These are phyloP conservation scores for Nemophila menziesii DNA, from an alignment of 257 asterid species.

Conservation along the genomic window DNA sequence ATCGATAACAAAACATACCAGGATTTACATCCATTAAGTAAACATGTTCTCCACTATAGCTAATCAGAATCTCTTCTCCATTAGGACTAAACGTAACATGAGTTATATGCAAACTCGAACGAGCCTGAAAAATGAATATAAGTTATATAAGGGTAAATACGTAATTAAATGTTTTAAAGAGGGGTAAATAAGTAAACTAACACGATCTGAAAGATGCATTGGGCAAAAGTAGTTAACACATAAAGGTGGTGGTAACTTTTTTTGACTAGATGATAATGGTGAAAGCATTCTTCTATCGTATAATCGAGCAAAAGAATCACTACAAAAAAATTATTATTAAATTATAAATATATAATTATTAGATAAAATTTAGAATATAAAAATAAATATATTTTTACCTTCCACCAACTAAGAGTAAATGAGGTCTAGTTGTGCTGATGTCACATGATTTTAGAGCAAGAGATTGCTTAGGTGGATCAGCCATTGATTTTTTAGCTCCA, in stretches of 20 bases:
- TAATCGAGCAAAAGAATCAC: slow-evolving; percentile 94
- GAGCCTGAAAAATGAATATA: slow-evolving; percentile 40
- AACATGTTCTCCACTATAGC: slow-evolving; percentile 92
- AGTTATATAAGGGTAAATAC: background rate
- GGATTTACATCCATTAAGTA: slow-evolving; percentile 82
- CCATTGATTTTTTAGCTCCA: slow-evolving; percentile 75
- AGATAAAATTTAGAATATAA: slow-evolving; percentile 8
- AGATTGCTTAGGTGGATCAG: slow-evolving; percentile 75
- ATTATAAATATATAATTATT: too few relatives aligned
- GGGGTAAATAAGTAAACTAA: slow-evolving; percentile 25
- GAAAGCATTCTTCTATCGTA: slow-evolving; percentile 98
- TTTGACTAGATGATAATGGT: slow-evolving; percentile 79
- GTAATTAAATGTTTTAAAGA: background rate
- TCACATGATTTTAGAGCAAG: slow-evolving; percentile 86
- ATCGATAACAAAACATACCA: slow-evolving; percentile 21
- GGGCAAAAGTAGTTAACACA: slow-evolving; percentile 92
- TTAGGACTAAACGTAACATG: slow-evolving; percentile 86
- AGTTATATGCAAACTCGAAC: slow-evolving; percentile 67
- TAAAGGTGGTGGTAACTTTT: slow-evolving; percentile 73
- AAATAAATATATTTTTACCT: slow-evolving; percentile 37
- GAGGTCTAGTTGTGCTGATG: slow-evolving; percentile 83
- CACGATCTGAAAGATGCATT: slow-evolving; percentile 86
- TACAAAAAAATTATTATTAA: slow-evolving; percentile 27
- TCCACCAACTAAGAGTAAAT: slow-evolving; percentile 97
- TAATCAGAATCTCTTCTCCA: slow-evolving; percentile 90